phyloP scores from a whole-genome alignment of 345 rosid genomes.

The Hypericum androsaemum region DNA sequence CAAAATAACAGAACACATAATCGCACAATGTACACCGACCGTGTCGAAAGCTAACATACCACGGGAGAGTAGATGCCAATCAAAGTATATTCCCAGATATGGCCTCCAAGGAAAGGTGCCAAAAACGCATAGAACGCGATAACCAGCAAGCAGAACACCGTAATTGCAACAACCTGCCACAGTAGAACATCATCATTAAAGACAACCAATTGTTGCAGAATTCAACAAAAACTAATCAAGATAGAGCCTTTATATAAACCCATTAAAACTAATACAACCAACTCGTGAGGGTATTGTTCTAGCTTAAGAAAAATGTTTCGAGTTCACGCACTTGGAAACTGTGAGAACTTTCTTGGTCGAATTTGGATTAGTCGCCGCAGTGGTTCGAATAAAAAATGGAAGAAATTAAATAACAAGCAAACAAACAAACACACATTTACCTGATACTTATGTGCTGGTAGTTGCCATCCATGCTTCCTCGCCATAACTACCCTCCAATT shows the following conservation, averaged over 20 bases:
- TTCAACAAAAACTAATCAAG: neutral
- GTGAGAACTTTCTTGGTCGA: too few relatives aligned
- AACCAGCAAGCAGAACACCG: slow-evolving; percentile 82
- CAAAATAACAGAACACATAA: neutral
- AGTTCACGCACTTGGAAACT: too few relatives aligned
- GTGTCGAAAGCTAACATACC: slow-evolving; percentile 40
- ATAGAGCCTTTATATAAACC: neutral
- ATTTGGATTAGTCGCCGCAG: too few relatives aligned
- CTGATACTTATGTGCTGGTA: slow-evolving; percentile 95
- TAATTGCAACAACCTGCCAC: slow-evolving; percentile 84
- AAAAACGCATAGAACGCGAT: slow-evolving; percentile 93
- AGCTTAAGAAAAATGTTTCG: too few relatives aligned
- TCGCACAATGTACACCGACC: neutral
- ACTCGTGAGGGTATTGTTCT: too few relatives aligned
- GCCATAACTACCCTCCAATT: slow-evolving; percentile 40
- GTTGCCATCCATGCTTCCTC: slow-evolving; percentile 98
- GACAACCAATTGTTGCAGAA: slow-evolving; percentile 1
- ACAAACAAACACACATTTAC: slow-evolving; percentile 17
- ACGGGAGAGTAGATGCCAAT: slow-evolving; percentile 72
- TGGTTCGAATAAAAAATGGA: neutral
- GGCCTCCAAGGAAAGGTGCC: slow-evolving; percentile 95
- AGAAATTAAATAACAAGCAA: slow-evolving; percentile 3
- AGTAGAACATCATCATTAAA: slow-evolving; percentile 13
- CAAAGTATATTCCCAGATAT: slow-evolving; percentile 66
- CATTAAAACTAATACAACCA: too few relatives aligned